phyloP scores from a whole-genome alignment of 2,329 filamentous ascomycete genomes.

The Chaetomium sp. region DNA sequence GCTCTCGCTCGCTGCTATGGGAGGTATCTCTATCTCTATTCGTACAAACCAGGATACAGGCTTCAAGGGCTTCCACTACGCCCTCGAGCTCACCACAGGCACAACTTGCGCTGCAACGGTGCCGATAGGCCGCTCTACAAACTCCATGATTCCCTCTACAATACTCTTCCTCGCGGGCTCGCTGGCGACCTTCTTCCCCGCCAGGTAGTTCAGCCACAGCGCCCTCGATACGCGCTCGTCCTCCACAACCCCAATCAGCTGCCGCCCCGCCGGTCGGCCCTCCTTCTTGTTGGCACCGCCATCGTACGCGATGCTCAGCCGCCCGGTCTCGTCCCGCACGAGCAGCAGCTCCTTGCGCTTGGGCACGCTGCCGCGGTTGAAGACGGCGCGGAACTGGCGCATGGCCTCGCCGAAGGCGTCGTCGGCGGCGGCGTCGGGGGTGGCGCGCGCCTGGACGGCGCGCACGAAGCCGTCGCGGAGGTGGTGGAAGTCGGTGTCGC shows the following conservation, averaged over 20 bases:
- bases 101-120: constrained; percentile 80
- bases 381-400: constrained; percentile 77
- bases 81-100: constrained; percentile 26
- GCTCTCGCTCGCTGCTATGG: background rate
- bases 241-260: constrained; percentile 67
- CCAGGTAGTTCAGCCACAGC: constrained; percentile 89
- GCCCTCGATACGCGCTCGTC: constrained; percentile 81
- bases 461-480: constrained; percentile 89
- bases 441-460: constrained; percentile 74
- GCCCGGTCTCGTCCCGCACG: constrained; percentile 65
- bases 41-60: background rate
- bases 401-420: constrained; percentile 76
- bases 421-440: constrained; percentile 52
- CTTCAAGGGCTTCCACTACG: constrained; percentile 18
- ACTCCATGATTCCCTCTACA: constrained; percentile 82
- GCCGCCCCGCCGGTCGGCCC: constrained; percentile 41
- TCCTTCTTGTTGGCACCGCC: constrained; percentile 48
- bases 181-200: constrained; percentile 82
- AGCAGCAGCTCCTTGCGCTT: constrained; percentile 80
- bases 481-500: constrained; percentile 93
- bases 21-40: background rate
- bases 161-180: constrained; percentile 79
- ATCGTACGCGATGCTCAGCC: constrained; percentile 68
- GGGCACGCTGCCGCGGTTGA: constrained; percentile 76
- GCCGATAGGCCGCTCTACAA: constrained; percentile 85